Evolutionary conservation across 2,329 filamentous ascomycete genomes (phyloP).

Genomic region (Fusarium temperatum): DNA sequence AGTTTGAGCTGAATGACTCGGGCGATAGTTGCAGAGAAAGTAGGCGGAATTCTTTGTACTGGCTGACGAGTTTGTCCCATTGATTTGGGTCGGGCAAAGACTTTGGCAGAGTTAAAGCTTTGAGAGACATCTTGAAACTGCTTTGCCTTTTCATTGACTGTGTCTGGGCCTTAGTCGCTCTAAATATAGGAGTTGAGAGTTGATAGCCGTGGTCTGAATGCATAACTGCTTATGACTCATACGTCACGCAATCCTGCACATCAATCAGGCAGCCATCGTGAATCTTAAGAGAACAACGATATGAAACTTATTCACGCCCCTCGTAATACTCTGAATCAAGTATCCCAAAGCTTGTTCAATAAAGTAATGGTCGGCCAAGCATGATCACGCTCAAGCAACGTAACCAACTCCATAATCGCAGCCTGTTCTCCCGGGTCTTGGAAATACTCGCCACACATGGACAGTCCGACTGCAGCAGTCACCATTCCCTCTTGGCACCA

Average conservation of each 20-base stretch:
- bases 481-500: constrained; percentile 18
- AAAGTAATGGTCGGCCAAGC: constrained; percentile 7
- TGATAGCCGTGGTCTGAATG: background rate
- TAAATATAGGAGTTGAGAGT: background rate
- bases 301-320: background rate
- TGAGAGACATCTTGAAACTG: background rate
- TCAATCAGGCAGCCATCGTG: background rate
- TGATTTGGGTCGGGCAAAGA: background rate
- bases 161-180: fast-evolving
- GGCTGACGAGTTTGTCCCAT: constrained; percentile 4
- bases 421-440: constrained; percentile 10
- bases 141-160: fast-evolving
- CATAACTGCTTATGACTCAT: background rate
- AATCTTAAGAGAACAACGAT: fast-evolving
- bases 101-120: background rate
- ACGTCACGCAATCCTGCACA: background rate
- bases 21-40: constrained; percentile 16
- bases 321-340: background rate
- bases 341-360: background rate
- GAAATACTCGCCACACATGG: constrained; percentile 33
- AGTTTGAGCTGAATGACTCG: constrained; percentile 19
- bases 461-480: constrained; percentile 15
- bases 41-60: constrained; percentile 16
- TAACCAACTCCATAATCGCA: constrained; percentile 1
- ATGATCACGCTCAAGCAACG: constrained; percentile 16